Evolutionary conservation across 140 eudicot species (phyloP), one percentile per base, ranked within the genome.

Genomic region (Stevia rebaudiana): DNA sequence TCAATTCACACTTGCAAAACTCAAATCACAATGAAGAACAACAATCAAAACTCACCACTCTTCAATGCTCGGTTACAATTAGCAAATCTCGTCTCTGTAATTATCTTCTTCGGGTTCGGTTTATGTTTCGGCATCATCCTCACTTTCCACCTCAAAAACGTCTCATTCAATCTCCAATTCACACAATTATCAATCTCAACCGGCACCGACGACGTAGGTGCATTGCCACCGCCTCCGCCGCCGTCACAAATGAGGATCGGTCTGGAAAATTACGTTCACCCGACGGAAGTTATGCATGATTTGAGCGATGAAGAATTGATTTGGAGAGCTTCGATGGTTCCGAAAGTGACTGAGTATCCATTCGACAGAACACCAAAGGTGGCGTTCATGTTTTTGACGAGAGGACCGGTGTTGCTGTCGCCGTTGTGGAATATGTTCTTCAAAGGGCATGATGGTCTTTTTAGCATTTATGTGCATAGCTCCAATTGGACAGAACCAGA

Each of bases 381-480:
- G 36, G 85, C 88, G 1, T 83, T 83, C 49, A 79, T 83, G 85
- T 83, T 83, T 76, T 22, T 82, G 64, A 79, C 82, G 10, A 72
- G 76, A 17, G 80, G 76, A 16, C 25, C 80, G 11, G 80, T 82
- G 30, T 60, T 65, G 46, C 31, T 82, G 49, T 73, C 82, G 19
- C 88, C 88, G 1, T 41, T 82, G 60, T 82, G 88, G 88, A 82
- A 82, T 47, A 59, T 58, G 78, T 83, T 79, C 65, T 83, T 83
- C 30, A 76, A 79, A 63, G 89, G 85, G 41, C 53, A 83, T 31
- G 15, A 76, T 61, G 79, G 80, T 62, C 76, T 79, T 44, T 83
- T 79, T 25, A 76, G 53, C 7, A 70, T 83, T 9, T 83, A 83
- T 61, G 85, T 83, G 2, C 89, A 83, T 36, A 57, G 46, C 74